These are phyloP conservation scores for Solanum gracilifrons DNA, from an alignment of 257 asterid species.

Conservation along the genomic window DNA sequence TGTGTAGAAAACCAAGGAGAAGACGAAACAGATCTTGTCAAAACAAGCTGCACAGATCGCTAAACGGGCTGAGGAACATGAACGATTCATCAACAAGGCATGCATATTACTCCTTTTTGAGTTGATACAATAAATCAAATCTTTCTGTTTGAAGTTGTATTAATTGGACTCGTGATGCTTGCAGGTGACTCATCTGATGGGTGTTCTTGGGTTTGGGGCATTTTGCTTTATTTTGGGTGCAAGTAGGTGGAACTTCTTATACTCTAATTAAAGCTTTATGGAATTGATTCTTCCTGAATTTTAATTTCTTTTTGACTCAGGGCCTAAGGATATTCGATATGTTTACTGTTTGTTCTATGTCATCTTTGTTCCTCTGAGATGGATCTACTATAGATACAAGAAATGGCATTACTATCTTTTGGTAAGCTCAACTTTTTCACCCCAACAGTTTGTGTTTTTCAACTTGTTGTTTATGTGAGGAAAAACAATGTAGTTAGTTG, in stretches of 20 bases:
- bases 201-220: constrained; percentile 96
- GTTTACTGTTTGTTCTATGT: constrained; percentile 73
- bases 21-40: constrained; percentile 62
- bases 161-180: neutral
- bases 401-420: constrained; percentile 98
- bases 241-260: constrained; percentile 37
- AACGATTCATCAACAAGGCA: constrained; percentile 80
- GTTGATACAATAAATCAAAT: neutral
- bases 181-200: constrained; percentile 82
- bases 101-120: neutral
- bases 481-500: neutral
- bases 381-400: constrained; percentile 95
- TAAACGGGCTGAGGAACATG: constrained; percentile 92
- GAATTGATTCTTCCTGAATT: neutral
- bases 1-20: constrained; percentile 70
- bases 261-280: neutral
- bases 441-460: neutral
- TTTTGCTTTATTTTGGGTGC: constrained; percentile 96
- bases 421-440: constrained; percentile 32
- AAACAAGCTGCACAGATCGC: constrained; percentile 76
- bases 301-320: constrained; percentile 24
- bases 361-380: constrained; percentile 89
- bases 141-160: neutral
- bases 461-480: neutral
- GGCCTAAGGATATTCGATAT: constrained; percentile 92